phyloP scores from a whole-genome alignment of 129 eudicot species.

The carrot (Daucus carota) region DH1_v3.0 NC_030385.2:30455501-30456000 shows the following conservation, averaged over 20 bases:
- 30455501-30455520: constrained; percentile 52
- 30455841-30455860: background rate
- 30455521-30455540: background rate
- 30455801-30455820: background rate
- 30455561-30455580: no score
- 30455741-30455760: no score
- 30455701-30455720: background rate
- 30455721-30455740: background rate
- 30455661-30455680: background rate
- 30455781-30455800: background rate
- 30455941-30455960: no score
- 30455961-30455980: background rate
- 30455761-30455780: background rate
- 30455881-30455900: no score
- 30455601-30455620: no score
- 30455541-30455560: background rate
- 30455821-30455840: background rate
- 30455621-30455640: no score
- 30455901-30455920: background rate
- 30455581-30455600: no score
- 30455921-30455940: background rate
- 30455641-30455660: background rate
- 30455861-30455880: background rate
- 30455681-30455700: background rate
- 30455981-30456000: background rate